These are phyloP conservation scores for Metschnikowia cerradonensis DNA, from an alignment of 805 yeast genomes.

Conservation along the genomic window DNA sequence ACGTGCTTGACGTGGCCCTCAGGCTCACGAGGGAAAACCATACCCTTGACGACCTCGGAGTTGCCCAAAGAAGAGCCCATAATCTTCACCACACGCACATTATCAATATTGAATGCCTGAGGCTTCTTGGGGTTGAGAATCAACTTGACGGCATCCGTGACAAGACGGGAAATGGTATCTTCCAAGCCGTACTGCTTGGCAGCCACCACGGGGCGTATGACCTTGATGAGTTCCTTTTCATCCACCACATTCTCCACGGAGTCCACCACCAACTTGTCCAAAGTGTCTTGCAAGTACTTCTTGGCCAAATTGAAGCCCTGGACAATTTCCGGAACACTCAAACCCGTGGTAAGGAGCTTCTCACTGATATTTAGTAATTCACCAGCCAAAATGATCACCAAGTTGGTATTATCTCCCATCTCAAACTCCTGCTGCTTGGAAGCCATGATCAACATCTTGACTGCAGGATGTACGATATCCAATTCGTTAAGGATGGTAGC, in stretches of 20 bases:
- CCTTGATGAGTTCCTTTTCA: conserved; percentile 58
- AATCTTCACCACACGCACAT: conserved; percentile 90
- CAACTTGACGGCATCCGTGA: conserved; percentile 77
- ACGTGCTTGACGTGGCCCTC: conserved; percentile 80
- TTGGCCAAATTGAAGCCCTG: conserved; percentile 92
- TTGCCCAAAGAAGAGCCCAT: conserved; percentile 81
- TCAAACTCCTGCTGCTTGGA: conserved; percentile 95
- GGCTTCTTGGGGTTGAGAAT: conserved; percentile 68
- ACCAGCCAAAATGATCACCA: conserved; percentile 89
- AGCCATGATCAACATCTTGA: conserved; percentile 92
- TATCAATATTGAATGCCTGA: conserved; percentile 78
- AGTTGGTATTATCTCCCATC: conserved; percentile 95
- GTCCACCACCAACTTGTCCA: conserved; percentile 63
- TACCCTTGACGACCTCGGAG: conserved; percentile 86
- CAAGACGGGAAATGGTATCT: conserved; percentile 68
- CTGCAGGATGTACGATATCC: conserved; percentile 96
- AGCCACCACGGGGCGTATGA: conserved; percentile 81
- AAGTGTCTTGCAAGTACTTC: conserved; percentile 62
- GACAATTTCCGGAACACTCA: conserved; percentile 86
- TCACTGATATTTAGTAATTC: conserved; percentile 85
- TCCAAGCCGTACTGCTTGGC: conserved; percentile 93
- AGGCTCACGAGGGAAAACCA: conserved; percentile 98
- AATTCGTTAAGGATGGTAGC: conserved; percentile 93
- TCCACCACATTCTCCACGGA: conserved; percentile 55
- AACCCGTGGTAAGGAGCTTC: conserved; percentile 75